Percentiles rank a stretch among this genome's conserved stretches.
Conservation (phyloP, 2,329 filamentous ascomycete genomes). For the Whalleya microplaca region DNA sequence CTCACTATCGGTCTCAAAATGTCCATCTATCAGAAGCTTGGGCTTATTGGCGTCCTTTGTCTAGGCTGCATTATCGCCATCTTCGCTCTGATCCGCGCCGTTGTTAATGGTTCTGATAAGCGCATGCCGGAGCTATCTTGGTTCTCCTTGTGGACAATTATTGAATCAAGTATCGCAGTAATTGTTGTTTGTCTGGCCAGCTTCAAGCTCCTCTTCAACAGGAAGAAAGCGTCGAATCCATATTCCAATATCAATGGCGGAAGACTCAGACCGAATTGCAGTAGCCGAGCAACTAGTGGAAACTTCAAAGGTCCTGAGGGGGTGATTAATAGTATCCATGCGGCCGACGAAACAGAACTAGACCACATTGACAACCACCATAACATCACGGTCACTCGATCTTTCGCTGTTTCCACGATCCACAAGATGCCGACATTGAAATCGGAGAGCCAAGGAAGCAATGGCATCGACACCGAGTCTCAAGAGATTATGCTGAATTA, state of each 20-base stretch:
- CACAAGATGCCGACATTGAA: not conserved
- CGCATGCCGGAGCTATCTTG: not conserved
- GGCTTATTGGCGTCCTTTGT: not conserved
- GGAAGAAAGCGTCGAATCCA: not conserved
- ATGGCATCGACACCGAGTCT: not conserved
- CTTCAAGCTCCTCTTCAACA: not conserved
- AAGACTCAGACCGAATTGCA: not conserved
- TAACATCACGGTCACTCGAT: not conserved
- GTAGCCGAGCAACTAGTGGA: not conserved
- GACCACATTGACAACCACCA: not conserved
- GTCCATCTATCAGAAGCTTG: not conserved
- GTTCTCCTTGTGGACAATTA: conserved; percentile 1
- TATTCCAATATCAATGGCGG: not conserved
- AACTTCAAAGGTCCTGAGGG: not conserved
- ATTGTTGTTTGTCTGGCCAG: not conserved
- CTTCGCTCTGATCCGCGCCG: not conserved
- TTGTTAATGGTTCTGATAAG: not conserved
- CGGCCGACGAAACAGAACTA: not conserved
- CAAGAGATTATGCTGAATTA: not conserved
- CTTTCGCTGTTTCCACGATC: not conserved
- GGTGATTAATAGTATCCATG: not conserved
- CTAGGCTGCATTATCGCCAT: not conserved
- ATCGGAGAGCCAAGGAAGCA: not conserved
- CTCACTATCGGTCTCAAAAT: no score
- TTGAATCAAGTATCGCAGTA: not conserved